Percentiles rank a stretch among this genome's conserved stretches.
Conservation (phyloP, 1,284 basidiomycete genomes). For the Moniliella sp. region DNA sequence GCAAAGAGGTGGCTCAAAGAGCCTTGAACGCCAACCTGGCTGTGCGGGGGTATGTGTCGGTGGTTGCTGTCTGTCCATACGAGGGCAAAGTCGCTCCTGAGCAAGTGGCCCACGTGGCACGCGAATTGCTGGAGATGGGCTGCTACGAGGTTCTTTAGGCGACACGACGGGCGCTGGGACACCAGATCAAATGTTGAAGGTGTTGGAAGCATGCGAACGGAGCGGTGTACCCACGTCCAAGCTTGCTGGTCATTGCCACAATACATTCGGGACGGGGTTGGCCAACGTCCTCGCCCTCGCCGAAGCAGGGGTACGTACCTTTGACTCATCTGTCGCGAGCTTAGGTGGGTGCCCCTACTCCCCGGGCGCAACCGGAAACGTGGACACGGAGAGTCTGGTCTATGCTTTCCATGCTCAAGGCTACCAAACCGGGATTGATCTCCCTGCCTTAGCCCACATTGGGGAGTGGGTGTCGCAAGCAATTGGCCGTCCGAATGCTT, state of each 20-base stretch:
- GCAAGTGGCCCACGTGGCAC: conserved; percentile 50
- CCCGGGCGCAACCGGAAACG: conserved; percentile 44
- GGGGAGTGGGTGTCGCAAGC: conserved; percentile 10
- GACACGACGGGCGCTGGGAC: conserved; percentile 77
- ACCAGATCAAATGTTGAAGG: conserved; percentile 45
- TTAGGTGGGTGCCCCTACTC: conserved; percentile 87
- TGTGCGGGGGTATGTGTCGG: conserved; percentile 63
- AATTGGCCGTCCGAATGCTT: conserved; percentile 40
- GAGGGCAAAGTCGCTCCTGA: conserved; percentile 52
- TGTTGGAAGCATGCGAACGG: conserved; percentile 41
- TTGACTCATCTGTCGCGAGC: conserved; percentile 51
- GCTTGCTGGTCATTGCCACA: conserved; percentile 49
- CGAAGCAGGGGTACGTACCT: conserved; percentile 37
- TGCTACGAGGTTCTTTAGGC: conserved; percentile 76
- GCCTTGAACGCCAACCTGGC: conserved; percentile 48
- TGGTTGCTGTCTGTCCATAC: conserved; percentile 59
- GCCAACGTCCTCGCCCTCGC: conserved; percentile 38
- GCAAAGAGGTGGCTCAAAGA: conserved; percentile 45
- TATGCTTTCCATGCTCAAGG: conserved; percentile 55
- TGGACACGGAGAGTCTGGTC: conserved; percentile 46
- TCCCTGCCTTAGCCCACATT: conserved; percentile 8
- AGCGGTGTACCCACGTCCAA: not conserved
- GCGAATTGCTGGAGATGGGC: conserved; percentile 62
- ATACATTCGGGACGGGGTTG: conserved; percentile 62
- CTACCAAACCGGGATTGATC: conserved; percentile 48